Percentiles rank a stretch among this genome's conserved stretches.
These are phyloP conservation scores for Suhomyces anneliseae DNA, from an alignment of 1,139 yeast species.

Conservation along the genomic window DNA sequence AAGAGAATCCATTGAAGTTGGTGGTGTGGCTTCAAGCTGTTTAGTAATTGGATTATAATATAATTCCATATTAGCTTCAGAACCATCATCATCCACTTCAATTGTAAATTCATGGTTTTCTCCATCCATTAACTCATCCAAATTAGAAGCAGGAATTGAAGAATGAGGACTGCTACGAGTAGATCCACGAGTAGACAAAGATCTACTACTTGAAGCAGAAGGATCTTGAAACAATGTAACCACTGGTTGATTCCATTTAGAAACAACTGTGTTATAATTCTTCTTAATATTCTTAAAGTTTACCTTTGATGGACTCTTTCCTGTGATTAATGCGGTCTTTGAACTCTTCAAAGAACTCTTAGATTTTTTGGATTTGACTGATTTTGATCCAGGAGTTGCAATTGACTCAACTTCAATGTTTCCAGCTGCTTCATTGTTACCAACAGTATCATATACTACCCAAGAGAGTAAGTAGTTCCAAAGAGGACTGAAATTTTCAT, in stretches of 20 bases:
- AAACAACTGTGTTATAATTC: constrained; percentile 23
- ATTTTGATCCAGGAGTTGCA: neutral
- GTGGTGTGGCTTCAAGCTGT: constrained; percentile 35
- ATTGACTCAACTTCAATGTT: constrained; percentile 11
- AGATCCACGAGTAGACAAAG: constrained; percentile 2
- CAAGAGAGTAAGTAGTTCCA: constrained; percentile 43
- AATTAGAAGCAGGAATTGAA: constrained; percentile 1
- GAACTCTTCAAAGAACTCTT: constrained; percentile 11
- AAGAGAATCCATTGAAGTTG: constrained; percentile 26
- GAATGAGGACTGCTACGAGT: constrained; percentile 1
- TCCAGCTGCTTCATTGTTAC: constrained; percentile 2
- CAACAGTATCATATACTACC: constrained; percentile 29
- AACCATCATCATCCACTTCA: constrained; percentile 34
- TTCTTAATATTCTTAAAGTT: constrained; percentile 22
- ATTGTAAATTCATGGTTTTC: constrained; percentile 28
- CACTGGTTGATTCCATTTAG: constrained; percentile 41
- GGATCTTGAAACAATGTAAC: constrained; percentile 19
- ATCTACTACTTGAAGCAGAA: neutral
- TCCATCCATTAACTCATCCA: constrained; percentile 7
- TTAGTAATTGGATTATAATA: constrained; percentile 36
- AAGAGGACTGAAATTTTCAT: constrained; percentile 33
- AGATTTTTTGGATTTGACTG: constrained; percentile 2
- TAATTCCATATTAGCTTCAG: constrained; percentile 27
- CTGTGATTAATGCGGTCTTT: neutral
- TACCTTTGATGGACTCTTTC: constrained; percentile 7